Percentiles rank a stretch among this genome's conserved stretches.
These are phyloP conservation scores for Heritiera fomes DNA, from an alignment of 345 rosid species.

Conservation along the genomic window DNA sequence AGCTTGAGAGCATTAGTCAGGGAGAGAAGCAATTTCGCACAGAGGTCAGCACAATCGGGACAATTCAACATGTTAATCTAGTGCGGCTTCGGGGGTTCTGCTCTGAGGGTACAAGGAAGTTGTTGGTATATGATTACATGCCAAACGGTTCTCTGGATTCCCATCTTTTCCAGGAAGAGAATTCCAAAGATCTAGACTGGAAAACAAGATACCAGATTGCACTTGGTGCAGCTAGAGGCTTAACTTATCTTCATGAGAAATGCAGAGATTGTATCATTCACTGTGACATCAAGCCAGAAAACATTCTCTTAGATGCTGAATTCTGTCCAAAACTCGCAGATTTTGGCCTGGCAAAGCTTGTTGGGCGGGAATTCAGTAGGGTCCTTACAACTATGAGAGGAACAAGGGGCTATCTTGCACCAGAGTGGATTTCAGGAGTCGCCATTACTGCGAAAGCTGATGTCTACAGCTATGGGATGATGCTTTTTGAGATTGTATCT, in stretches of 20 bases:
- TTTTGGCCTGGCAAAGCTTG: constrained; percentile 80
- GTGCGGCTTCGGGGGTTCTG: constrained; percentile 86
- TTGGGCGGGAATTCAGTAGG: constrained; percentile 80
- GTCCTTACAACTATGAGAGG: constrained; percentile 86
- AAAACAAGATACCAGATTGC: constrained; percentile 59
- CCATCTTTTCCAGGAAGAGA: constrained; percentile 45
- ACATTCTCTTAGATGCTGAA: constrained; percentile 68
- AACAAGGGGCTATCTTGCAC: constrained; percentile 89
- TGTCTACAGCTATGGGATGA: constrained; percentile 92
- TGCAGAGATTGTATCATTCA: constrained; percentile 89
- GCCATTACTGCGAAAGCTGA: constrained; percentile 82
- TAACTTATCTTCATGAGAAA: constrained; percentile 74
- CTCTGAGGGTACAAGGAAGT: constrained; percentile 59
- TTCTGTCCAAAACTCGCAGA: constrained; percentile 77
- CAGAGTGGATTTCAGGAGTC: constrained; percentile 90
- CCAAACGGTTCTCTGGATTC: constrained; percentile 66
- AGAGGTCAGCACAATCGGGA: constrained; percentile 74
- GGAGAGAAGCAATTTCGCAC: constrained; percentile 90
- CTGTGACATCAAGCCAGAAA: constrained; percentile 86
- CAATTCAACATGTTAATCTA: constrained; percentile 77
- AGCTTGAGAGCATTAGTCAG: constrained; percentile 71
- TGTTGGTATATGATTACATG: constrained; percentile 79
- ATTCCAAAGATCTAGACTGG: constrained; percentile 53
- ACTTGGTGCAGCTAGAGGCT: constrained; percentile 79
- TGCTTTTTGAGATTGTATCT: constrained; percentile 76